Base-by-base conservation (phyloP, 441 rosid genomes). In the Breynia disticha region DNA sequence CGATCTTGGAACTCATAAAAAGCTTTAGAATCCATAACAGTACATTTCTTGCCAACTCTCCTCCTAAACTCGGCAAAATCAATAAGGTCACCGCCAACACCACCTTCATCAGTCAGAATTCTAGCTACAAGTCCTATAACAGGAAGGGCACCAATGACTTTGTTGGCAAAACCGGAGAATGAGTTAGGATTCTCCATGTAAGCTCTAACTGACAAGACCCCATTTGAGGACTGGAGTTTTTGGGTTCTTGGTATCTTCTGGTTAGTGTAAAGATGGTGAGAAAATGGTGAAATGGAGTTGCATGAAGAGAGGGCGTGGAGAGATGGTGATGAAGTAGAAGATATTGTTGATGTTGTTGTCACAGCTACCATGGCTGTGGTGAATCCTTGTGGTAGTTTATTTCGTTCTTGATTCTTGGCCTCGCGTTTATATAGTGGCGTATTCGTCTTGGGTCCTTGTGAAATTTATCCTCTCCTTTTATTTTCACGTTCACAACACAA, bases 61-160 rank as follows among this genome's bases (percentile, higher is more conserved):
- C 95, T 76, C 66, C 98, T 63, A 62, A 91, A 91, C 79, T 91
- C 98, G 0, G 98, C 98, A 56, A 91, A 88, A 68, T 91, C 98
- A 43, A 91, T 75, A 18, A 69, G 70, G 64, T 91, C 96, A 49
- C 70, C 63, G 4, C 98, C 98, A 17, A 91, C 86, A 11, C 98
- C 96, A 15, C 96, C 98, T 75, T 91, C 96, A 28, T 88, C 94
- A 52, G 79, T 82, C 66, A 84, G 52, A 55, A 91, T 84, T 66
- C 98, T 70, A 0, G 94, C 98, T 4, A 91, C 54, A 45, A 91
- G 98, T 44, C 98, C 98, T 2, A 91, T 18, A 1, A 91, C 82
- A 5, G 98, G 96, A 39, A 91, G 90, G 10, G 97, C 80, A 12
- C 97, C 97, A 51, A 84, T 74, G 63, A 88, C 85, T 66, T 76